phyloP scores from a whole-genome alignment of 1,284 basidiomycete genomes.

The Phellopilus nigrolimitatus region DNA sequence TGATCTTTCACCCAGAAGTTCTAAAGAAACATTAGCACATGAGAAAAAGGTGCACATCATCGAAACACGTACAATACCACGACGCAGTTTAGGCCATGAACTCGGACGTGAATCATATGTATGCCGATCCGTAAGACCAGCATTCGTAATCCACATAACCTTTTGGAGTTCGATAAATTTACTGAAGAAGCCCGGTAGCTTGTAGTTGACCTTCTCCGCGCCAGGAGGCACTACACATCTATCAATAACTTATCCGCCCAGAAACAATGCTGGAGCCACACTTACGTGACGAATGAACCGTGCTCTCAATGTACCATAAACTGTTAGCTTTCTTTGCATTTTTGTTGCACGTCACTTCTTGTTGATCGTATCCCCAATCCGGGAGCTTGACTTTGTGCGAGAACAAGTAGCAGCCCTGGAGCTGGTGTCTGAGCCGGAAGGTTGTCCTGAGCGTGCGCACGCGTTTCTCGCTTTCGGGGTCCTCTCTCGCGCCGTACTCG shows the following conservation, averaged over 20 bases:
- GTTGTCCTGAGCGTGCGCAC: constrained; percentile 78
- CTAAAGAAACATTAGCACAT: constrained; percentile 33
- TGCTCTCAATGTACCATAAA: constrained; percentile 93
- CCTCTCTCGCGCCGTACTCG: constrained; percentile 59
- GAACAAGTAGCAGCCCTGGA: constrained; percentile 95
- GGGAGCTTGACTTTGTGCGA: constrained; percentile 97
- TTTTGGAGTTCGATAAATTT: constrained; percentile 92
- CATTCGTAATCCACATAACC: constrained; percentile 99
- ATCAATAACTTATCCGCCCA: constrained; percentile 11
- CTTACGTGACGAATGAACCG: constrained; percentile 72
- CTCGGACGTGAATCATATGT: constrained; percentile 91
- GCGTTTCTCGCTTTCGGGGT: constrained; percentile 65
- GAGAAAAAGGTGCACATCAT: not conserved
- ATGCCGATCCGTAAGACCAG: constrained; percentile 91
- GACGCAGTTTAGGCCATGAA: constrained; percentile 82
- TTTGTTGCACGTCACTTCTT: constrained; percentile 98
- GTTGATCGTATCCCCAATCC: constrained; percentile 97
- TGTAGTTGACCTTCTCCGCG: constrained; percentile 85
- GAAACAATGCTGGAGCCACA: constrained; percentile 22
- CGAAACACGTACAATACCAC: constrained; percentile 78
- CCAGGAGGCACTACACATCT: constrained; percentile 58
- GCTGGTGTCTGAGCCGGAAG: constrained; percentile 81
- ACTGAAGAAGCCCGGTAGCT: constrained; percentile 76
- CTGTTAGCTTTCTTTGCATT: constrained; percentile 90
- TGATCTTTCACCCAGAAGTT: constrained; percentile 99